phyloP scores from a whole-genome alignment of 352 stramenopile genomes.

The Globisporangium lucens region DNA sequence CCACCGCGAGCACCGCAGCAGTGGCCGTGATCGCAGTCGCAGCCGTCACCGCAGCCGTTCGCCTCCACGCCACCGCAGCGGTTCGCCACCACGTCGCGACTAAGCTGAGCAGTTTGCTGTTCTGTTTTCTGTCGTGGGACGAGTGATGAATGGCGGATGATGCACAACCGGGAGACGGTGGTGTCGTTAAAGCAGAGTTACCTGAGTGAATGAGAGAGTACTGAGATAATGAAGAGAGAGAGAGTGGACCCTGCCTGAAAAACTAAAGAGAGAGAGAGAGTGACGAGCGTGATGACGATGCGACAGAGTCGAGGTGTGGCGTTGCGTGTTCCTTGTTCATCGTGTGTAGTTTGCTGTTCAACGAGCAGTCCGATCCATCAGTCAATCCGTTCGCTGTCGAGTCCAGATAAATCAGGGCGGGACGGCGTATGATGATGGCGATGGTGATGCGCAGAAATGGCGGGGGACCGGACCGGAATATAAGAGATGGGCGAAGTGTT shows the following conservation, averaged over 20 bases:
- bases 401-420: background rate
- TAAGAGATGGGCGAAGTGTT: background rate
- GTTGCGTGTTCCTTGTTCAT: conserved; percentile 6
- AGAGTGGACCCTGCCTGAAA: conserved; percentile 9
- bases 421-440: background rate
- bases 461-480: background rate
- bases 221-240: conserved; percentile 21
- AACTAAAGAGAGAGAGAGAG: conserved; percentile 15
- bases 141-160: conserved; percentile 1
- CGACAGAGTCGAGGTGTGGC: conserved; percentile 6
- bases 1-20: conserved; percentile 14
- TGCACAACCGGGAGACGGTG: background rate
- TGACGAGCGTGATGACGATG: conserved; percentile 13
- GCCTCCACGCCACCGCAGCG: conserved; percentile 36
- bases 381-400: background rate
- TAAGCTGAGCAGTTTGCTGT: conserved; percentile 25
- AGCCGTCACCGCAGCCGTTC: conserved; percentile 46
- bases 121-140: background rate
- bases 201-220: conserved; percentile 12
- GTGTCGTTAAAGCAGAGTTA: conserved; percentile 8
- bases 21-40: conserved; percentile 27
- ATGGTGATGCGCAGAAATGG: background rate
- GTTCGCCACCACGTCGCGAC: conserved; percentile 47
- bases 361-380: background rate
- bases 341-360: conserved; percentile 2